Base-by-base conservation (phyloP, 1,284 basidiomycete species). In the Rhodotorula glutinis region DNA sequence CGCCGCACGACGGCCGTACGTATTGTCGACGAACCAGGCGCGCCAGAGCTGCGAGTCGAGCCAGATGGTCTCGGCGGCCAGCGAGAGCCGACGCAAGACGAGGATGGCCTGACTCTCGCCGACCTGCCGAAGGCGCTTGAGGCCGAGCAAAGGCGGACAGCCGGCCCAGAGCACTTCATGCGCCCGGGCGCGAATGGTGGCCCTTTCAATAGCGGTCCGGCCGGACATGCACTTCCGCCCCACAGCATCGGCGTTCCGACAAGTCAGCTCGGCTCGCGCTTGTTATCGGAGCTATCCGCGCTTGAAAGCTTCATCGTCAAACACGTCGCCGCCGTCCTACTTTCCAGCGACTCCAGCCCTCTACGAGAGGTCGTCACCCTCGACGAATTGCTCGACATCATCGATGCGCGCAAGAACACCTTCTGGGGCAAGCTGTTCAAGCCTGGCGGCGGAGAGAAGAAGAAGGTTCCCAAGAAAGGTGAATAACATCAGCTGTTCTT, bases 401-500 rank as follows among this genome's bases (percentile, higher is more conserved):
- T 99, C 53, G 94, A 98, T 79, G 84, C 83, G 47, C 90, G 96
- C 82, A 97, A 96, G 83, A 88, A 87, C 73, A 91, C 90, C 44
- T 97, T 97, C 81, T 98, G 94, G 94, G 91, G 91, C 74, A 93
- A 94, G 80, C 79, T 97, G 43, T 98, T 98, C 83, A 97, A 98
- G 79, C 86, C 85, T n/a, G 49, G 58, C 11, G 86, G 86, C 55
- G 86, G 87, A 69, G 88, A 92, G 75, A 93, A 96, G 63, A 72
- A 74, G 76, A 86, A 85, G 70, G 83, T 87, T 71, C 92, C 92
- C 44, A 76, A 76, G 84, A 95, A 95, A 80, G 91, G 92, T 90
- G 25, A 25, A 25, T 27, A 13, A 70, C 69, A 83, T 51, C 54
- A 41, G 25, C 60, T 33, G 63, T 40, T 19, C 1, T 17, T 60